phyloP scores from a whole-genome alignment of 768 basidiomycete genomes.

The Austroboletus eburneus region DNA sequence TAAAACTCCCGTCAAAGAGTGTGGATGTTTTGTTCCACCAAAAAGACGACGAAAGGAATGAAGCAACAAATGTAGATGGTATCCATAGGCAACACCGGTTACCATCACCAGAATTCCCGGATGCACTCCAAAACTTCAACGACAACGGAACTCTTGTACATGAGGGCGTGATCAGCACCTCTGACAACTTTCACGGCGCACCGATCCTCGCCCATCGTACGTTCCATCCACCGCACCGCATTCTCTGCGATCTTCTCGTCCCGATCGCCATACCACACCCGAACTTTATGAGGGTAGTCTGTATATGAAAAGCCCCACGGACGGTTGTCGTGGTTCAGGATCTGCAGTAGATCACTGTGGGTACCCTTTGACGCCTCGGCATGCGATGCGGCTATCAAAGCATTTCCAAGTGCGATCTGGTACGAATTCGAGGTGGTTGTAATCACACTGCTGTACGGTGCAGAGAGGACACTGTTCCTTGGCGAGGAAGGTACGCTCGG shows the following conservation, averaged over 20 bases:
- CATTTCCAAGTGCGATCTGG: conserved; percentile 79
- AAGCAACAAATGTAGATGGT: conserved; percentile 14
- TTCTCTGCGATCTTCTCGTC: conserved; percentile 94
- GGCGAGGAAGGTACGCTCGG: conserved; percentile 52
- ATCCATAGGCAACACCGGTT: conserved; percentile 9
- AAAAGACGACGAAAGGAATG: conserved; percentile 13
- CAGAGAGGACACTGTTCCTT: conserved; percentile 40
- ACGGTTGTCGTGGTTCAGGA: conserved; percentile 84
- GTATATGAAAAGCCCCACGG: conserved; percentile 90
- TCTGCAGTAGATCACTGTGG: conserved; percentile 86
- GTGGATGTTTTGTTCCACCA: conserved; percentile 14
- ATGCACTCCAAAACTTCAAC: conserved; percentile 79
- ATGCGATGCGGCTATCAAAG: conserved; percentile 90
- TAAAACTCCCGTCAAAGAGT: conserved; percentile 5
- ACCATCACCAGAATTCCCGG: conserved; percentile 59
- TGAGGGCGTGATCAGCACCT: conserved; percentile 88
- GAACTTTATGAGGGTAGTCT: conserved; percentile 69
- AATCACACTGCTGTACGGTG: conserved; percentile 20
- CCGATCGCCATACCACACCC: conserved; percentile 89
- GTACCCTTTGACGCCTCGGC: conserved; percentile 91
- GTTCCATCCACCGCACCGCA: conserved; percentile 91
- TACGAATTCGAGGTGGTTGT: conserved; percentile 27
- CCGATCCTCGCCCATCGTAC: conserved; percentile 66
- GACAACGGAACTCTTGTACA: conserved; percentile 87
- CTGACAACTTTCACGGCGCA: conserved; percentile 80